Conservation (phyloP, 2,329 filamentous ascomycete species). For the Pyricularia grisea region DNA sequence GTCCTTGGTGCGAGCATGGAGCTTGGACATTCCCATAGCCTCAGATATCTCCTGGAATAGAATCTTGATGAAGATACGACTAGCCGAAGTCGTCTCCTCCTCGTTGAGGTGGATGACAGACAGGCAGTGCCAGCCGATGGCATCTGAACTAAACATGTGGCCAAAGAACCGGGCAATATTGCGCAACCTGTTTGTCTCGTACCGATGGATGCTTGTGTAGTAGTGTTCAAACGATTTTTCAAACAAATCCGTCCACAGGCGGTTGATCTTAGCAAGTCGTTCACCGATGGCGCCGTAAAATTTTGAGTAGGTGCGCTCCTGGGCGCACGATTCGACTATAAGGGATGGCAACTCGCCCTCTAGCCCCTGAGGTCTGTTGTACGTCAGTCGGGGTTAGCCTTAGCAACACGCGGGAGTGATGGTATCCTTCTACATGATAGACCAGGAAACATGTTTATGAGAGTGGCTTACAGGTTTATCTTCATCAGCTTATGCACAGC, state of each 20-base stretch:
- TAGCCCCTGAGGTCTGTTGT: slow-evolving; percentile 55
- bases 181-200: slow-evolving; percentile 88
- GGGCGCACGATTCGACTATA: slow-evolving; percentile 94
- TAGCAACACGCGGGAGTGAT: background rate
- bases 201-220: slow-evolving; percentile 95
- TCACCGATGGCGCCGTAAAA: slow-evolving; percentile 95
- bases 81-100: slow-evolving; percentile 92
- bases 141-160: slow-evolving; percentile 78
- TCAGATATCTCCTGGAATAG: slow-evolving; percentile 88
- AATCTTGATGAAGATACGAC: slow-evolving; percentile 97
- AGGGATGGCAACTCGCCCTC: slow-evolving; percentile 90
- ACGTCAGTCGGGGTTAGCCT: background rate
- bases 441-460: background rate
- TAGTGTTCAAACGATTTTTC: slow-evolving; percentile 85
- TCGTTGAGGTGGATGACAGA: slow-evolving; percentile 84
- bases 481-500: slow-evolving; percentile 96
- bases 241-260: slow-evolving; percentile 88
- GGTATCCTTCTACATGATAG: background rate
- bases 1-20: slow-evolving; percentile 69
- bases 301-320: slow-evolving; percentile 95
- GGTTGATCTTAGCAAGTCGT: slow-evolving; percentile 90
- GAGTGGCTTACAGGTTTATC: slow-evolving; percentile 54
- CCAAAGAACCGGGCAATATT: slow-evolving; percentile 96
- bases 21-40: slow-evolving; percentile 71
- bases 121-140: slow-evolving; percentile 85